These are phyloP conservation scores for Solanum aculeatissimum DNA, from an alignment of 305 asterid genomes.

Conservation along the genomic window DNA sequence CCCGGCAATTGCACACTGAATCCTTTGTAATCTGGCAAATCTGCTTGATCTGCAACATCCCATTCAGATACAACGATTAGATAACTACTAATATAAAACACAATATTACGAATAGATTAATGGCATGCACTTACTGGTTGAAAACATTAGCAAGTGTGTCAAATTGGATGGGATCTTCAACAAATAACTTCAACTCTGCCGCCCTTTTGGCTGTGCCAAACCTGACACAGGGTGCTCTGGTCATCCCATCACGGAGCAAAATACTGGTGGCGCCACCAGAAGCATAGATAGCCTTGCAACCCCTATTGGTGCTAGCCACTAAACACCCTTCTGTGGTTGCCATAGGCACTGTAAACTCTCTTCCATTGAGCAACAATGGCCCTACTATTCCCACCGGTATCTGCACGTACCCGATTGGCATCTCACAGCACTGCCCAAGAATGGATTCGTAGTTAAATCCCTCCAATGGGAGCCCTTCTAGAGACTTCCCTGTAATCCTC, in stretches of 20 bases:
- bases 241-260: constrained; percentile 5
- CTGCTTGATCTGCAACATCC: background rate
- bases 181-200: constrained; percentile 3
- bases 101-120: background rate
- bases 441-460: constrained; percentile 4
- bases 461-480: constrained; percentile 1
- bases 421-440: constrained; percentile 6
- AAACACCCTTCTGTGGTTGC: constrained; percentile 7
- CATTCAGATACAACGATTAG: background rate
- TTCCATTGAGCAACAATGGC: constrained; percentile 2
- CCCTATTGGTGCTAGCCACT: constrained; percentile 5
- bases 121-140: background rate
- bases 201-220: constrained; percentile 2
- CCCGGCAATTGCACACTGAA: constrained; percentile 4
- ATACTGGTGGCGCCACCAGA: background rate
- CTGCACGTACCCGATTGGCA: constrained; percentile 1
- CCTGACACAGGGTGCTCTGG: constrained; percentile 9
- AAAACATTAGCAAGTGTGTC: constrained; percentile 5
- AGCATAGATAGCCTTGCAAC: constrained; percentile 4
- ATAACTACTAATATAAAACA: background rate
- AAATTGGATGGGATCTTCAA: background rate
- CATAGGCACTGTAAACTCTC: constrained; percentile 2
- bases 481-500: constrained; percentile 5
- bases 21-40: constrained; percentile 7
- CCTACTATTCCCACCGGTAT: constrained; percentile 4